phyloP scores from a whole-genome alignment of 257 asterid genomes.

The Nicotiana benthamiana region DNA sequence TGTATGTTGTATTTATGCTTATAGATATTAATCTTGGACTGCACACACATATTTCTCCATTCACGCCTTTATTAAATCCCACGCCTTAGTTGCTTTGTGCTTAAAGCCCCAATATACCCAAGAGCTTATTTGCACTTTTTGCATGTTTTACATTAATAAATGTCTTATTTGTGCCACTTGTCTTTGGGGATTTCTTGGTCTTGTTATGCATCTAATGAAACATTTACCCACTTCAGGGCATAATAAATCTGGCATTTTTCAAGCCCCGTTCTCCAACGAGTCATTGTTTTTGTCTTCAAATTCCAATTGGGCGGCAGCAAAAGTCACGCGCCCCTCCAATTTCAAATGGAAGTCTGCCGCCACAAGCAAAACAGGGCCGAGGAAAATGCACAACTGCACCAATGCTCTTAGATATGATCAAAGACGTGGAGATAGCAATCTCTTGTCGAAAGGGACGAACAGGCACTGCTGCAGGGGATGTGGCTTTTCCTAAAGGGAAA shows the following conservation, averaged over 20 bases:
- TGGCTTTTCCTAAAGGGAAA: constrained; percentile 95
- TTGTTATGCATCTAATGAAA: neutral
- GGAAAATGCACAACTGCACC: constrained; percentile 82
- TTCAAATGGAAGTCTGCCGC: constrained; percentile 46
- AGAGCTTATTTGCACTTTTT: too few species aligned
- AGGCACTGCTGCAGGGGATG: constrained; percentile 99
- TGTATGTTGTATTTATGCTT: too few species aligned
- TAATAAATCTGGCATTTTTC: constrained; percentile 68
- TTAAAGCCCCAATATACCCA: too few species aligned
- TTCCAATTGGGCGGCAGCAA: constrained; percentile 66
- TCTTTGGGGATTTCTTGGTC: too few species aligned
- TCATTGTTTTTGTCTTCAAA: constrained; percentile 92
- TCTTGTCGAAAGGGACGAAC: constrained; percentile 92
- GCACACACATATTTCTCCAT: too few species aligned
- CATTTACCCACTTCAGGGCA: constrained; percentile 45
- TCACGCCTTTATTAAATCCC: too few species aligned
- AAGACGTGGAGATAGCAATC: constrained; percentile 74
- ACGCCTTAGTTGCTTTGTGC: too few species aligned
- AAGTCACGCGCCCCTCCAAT: constrained; percentile 43
- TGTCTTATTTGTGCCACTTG: neutral
- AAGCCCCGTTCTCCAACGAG: constrained; percentile 56
- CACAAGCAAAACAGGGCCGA: constrained; percentile 39
- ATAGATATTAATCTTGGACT: too few species aligned
- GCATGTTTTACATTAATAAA: neutral
- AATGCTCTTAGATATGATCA: constrained; percentile 57